A percentile compares a stretch with the other conserved stretches of the same genome.
Conservation (phyloP, 2,329 filamentous ascomycete species). For the Fusarium brevicatenulatum region DNA sequence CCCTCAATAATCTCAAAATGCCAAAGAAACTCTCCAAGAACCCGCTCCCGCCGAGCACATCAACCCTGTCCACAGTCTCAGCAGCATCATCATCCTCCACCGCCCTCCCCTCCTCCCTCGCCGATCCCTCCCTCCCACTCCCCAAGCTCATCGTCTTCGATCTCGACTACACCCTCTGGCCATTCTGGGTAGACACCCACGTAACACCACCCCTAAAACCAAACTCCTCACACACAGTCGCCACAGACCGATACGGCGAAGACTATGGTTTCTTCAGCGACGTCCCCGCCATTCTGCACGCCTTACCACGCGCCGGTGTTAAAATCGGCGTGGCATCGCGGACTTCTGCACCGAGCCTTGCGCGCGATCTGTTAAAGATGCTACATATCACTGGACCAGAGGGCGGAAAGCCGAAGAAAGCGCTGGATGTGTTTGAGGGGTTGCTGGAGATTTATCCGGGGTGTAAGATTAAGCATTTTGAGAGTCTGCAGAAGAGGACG, state of each 20-base stretch:
- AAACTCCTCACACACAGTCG: conserved; percentile 54
- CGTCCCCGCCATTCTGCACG: conserved; percentile 73
- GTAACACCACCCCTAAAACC: conserved; percentile 76
- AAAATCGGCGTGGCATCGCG: conserved; percentile 80
- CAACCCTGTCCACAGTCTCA: conserved; percentile 40
- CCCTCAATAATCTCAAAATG: conserved; percentile 32
- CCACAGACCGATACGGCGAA: conserved; percentile 69
- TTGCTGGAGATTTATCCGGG: conserved; percentile 76
- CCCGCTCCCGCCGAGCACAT: conserved; percentile 34
- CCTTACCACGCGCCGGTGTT: conserved; percentile 60
- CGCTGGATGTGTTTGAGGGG: conserved; percentile 69
- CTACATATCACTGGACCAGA: conserved; percentile 62
- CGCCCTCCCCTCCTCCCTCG: conserved; percentile 55
- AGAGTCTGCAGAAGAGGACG: conserved; percentile 75
- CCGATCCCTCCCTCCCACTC: conserved; percentile 70
- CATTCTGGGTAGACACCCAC: conserved; percentile 97
- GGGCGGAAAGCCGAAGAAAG: conserved; percentile 48
- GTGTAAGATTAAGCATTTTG: conserved; percentile 87
- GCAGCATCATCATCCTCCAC: conserved; percentile 47
- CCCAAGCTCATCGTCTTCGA: conserved; percentile 92
- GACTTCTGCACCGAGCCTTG: conserved; percentile 82
- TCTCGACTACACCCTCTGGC: conserved; percentile 98
- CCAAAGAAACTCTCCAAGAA: conserved; percentile 49
- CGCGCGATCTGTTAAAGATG: conserved; percentile 80
- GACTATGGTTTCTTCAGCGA: conserved; percentile 76